Evolutionary conservation across 345 rosid species (phyloP), one percentile per base, ranked within the genome.

Genomic region (Abelmoschus esculentus): DNA sequence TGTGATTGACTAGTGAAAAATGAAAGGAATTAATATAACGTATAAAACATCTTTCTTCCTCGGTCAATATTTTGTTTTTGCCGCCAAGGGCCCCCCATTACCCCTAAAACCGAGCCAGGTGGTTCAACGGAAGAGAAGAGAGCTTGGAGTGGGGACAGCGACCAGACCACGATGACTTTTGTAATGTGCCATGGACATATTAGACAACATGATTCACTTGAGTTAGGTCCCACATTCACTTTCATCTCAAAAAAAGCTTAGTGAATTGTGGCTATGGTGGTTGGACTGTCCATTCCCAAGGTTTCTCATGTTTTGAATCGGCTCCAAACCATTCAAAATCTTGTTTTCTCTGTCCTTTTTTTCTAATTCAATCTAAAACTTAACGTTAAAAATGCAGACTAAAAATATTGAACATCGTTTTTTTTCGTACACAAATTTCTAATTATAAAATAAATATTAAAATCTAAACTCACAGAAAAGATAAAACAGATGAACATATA

Each of bases 211-310:
- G 38, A 19, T 49, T 36, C 49, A 17, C 49, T 40, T 55, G 26
- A 56, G 26, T 42, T 32, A 12, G 73, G 67, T 22, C 63, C 52
- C 77, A 69, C 22, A 6, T 53, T 53, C 28, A 53, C 57, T 49
- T 10, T 34, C 60, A 52, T 36, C 58, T 72, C 28, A 3, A 72
- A 4, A 59, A 70, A 38, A 12, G 22, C 34, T 22, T 40, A 26
- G 9, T 28, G 10, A 44, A 50, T 1, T 58, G 32, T 42, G 73
- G 29, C 18, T 3, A 49, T 19, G 60, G 74, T 61, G 7, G 74
- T 65, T 65, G 70, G 36, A n/a, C 57, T 28, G 75, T 73, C 75
- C 31, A 9, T 42, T 73, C 58, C 36, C 56, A 18, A 11, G 40
- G 67, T n/a, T 32, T 47, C 32, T 29, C 6, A 4, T 5, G 36